phyloP scores from a whole-genome alignment of 208 protist genomes.

The Crithidia thermophila region DNA sequence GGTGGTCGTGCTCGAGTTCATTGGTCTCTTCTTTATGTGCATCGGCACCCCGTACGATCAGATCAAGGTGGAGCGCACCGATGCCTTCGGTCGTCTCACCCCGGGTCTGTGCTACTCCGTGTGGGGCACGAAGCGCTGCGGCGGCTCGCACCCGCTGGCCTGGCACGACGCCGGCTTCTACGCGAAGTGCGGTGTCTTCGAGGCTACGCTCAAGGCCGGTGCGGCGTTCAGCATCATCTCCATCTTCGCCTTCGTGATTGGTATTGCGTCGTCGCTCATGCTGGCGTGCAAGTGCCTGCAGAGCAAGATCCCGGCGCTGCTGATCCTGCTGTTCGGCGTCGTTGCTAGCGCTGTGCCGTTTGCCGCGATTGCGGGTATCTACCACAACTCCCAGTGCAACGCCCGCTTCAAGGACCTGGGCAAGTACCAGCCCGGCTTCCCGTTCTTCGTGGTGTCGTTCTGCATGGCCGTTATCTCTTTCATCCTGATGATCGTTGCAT shows the following conservation, averaged over 20 bases:
- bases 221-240: constrained; percentile 39
- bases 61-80: constrained; percentile 33
- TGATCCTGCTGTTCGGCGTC: constrained; percentile 36
- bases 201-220: constrained; percentile 38
- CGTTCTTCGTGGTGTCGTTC: constrained; percentile 35
- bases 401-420: constrained; percentile 18
- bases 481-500: constrained; percentile 31
- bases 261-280: constrained; percentile 9
- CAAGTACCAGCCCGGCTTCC: constrained; percentile 35
- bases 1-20: constrained; percentile 31
- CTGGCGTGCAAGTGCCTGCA: constrained; percentile 33
- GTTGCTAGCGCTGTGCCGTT: constrained; percentile 30
- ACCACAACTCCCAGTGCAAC: constrained; percentile 39
- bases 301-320: constrained; percentile 27
- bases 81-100: neutral
- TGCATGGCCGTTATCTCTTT: constrained; percentile 33
- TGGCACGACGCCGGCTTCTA: constrained; percentile 36
- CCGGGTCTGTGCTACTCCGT: constrained; percentile 35
- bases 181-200: constrained; percentile 33
- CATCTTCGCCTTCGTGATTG: constrained; percentile 26
- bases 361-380: constrained; percentile 31
- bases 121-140: constrained; percentile 34
- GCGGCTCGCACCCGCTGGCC: constrained; percentile 22
- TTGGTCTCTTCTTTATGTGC: constrained; percentile 37
- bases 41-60: constrained; percentile 38